Percentiles rank a stretch among this genome's conserved stretches.
These are phyloP conservation scores for Symbiodinium pilosum DNA, from an alignment of 73 alveolate species.

Conservation along the genomic window DNA sequence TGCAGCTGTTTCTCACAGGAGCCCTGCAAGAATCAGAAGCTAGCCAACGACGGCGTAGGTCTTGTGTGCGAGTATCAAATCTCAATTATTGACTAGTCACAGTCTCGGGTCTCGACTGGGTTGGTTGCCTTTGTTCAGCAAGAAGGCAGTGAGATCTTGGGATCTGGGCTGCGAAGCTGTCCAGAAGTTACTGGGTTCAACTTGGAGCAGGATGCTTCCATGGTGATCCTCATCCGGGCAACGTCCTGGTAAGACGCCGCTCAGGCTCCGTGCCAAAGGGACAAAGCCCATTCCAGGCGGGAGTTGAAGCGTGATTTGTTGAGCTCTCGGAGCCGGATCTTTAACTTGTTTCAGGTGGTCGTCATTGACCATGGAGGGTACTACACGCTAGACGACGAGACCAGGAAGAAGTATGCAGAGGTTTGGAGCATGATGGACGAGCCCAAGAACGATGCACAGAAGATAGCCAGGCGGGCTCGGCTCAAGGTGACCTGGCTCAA, in stretches of 20 bases:
- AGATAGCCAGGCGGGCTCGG: slow-evolving; percentile 9
- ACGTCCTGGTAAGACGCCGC: slow-evolving; percentile 30
- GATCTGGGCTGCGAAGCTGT: too few relatives aligned
- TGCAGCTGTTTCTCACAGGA: slow-evolving; percentile 55
- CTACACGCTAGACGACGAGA: slow-evolving; percentile 37
- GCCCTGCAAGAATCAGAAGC: too few relatives aligned
- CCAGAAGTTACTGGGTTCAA: too few relatives aligned
- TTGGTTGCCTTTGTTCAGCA: too few relatives aligned
- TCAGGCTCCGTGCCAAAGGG: neutral
- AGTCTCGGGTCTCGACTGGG: too few relatives aligned
- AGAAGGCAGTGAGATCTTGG: too few relatives aligned
- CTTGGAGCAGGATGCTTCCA: slow-evolving; percentile 14
- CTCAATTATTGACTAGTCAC: too few relatives aligned
- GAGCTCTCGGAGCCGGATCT: too few relatives aligned
- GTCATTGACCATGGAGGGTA: slow-evolving; percentile 51
- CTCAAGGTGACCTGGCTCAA: neutral
- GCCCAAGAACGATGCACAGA: slow-evolving; percentile 26
- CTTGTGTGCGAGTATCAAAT: too few relatives aligned
- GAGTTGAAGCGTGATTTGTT: too few relatives aligned
- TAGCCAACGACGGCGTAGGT: too few relatives aligned
- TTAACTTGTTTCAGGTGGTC: neutral
- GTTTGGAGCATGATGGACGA: slow-evolving; percentile 58
- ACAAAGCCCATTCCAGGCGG: slow-evolving; percentile 43
- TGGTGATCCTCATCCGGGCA: slow-evolving; percentile 49
- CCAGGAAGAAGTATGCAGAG: slow-evolving; percentile 36